Conservation (phyloP, 192 early-diverging fungal species). For the Rhizophagus clarus region DNA sequence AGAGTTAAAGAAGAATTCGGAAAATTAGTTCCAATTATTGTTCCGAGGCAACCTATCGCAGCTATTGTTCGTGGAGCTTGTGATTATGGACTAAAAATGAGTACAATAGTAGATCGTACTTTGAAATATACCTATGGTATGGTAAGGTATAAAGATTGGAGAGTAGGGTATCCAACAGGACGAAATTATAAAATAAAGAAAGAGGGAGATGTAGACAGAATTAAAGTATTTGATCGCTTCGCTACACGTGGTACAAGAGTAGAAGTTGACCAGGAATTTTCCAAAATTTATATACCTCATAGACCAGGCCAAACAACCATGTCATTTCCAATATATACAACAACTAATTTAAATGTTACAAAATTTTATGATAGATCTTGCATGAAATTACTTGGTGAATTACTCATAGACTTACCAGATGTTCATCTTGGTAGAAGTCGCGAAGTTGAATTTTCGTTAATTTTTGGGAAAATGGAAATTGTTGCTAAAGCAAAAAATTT, state of each 20-base stretch:
- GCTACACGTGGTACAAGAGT: not conserved
- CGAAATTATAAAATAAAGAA: not conserved
- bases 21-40: constrained; percentile 36
- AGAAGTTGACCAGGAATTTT: not conserved
- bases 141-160: not conserved
- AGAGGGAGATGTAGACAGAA: no score
- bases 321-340: not conserved
- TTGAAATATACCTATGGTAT: constrained; percentile 12
- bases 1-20: constrained; percentile 39
- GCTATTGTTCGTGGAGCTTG: constrained; percentile 26
- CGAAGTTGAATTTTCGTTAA: not conserved
- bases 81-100: not conserved
- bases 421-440: not conserved
- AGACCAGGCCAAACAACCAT: not conserved
- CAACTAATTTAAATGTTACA: not conserved
- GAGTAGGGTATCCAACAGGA: not conserved
- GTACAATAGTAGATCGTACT: not conserved
- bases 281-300: not conserved
- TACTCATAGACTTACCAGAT: constrained; percentile 5
- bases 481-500: constrained; percentile 16
- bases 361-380: constrained; percentile 24
- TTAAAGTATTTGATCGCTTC: not conserved
- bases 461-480: constrained; percentile 17
- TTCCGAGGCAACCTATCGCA: constrained; percentile 48
- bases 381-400: not conserved